Evolutionary conservation across 1,139 yeast species (phyloP).

Genomic region (Torulaspora pretoriensis): DNA sequence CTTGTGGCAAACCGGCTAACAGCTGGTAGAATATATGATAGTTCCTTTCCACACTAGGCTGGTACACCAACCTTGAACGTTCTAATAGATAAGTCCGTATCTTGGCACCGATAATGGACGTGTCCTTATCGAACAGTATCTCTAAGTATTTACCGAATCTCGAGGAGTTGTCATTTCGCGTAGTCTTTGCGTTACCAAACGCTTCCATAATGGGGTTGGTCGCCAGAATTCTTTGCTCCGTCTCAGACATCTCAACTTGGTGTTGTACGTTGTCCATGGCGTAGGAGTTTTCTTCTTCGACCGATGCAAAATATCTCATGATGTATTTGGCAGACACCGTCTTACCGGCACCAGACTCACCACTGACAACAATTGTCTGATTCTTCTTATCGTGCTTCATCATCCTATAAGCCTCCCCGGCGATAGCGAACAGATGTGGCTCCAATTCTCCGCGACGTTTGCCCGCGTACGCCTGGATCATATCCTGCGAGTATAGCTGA

Average conservation of each 20-base stretch:
- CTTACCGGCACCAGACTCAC: slow-evolving; percentile 99
- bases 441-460: slow-evolving; percentile 89
- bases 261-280: slow-evolving; percentile 38
- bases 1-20: slow-evolving; percentile 67
- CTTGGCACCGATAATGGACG: slow-evolving; percentile 88
- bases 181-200: slow-evolving; percentile 96
- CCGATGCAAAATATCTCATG: slow-evolving; percentile 96
- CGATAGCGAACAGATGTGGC: slow-evolving; percentile 96
- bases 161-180: slow-evolving; percentile 94
- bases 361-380: slow-evolving; percentile 95
- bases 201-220: slow-evolving; percentile 99
- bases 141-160: slow-evolving; percentile 96
- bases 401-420: slow-evolving; percentile 96
- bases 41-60: slow-evolving; percentile 83
- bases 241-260: slow-evolving; percentile 76
- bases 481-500: slow-evolving; percentile 83
- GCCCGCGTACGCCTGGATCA: slow-evolving; percentile 91
- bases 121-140: slow-evolving; percentile 69
- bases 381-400: slow-evolving; percentile 81
- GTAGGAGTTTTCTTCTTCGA: slow-evolving; percentile 47
- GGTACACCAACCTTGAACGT: slow-evolving; percentile 90
- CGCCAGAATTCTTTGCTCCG: slow-evolving; percentile 91
- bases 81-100: slow-evolving; percentile 89
- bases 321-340: slow-evolving; percentile 96
- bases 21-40: slow-evolving; percentile 94